Evolutionary conservation across 257 asterid species (phyloP), one percentile per base, ranked within the genome.

Genomic region (Rhazya stricta): DNA sequence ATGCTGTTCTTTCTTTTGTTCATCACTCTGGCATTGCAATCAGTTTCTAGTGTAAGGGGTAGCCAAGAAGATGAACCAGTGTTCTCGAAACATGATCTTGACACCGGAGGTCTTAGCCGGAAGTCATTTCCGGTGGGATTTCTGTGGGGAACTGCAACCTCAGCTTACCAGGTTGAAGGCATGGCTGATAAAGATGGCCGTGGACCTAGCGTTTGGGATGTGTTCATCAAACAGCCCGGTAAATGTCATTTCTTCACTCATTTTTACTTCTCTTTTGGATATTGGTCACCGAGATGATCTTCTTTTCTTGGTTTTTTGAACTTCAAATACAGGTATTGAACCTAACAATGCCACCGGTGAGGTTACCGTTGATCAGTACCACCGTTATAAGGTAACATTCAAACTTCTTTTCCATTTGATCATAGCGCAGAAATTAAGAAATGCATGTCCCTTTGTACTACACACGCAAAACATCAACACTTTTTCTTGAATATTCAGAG

Each of bases 111-210:
- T 13, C 57, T 69, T 9, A 60, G 41, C 39, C 37, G 67, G 67
- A 30, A 29, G 39, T 60, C 67, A 13, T 94, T 94, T 25, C 93
- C 96, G 0, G 85, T 83, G 72, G 84, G 80, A 0, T 94, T 94
- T 78, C 78, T 85, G 48, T 94, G 90, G 9, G 97, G 98, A 12
- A 90, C 96, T 23, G 97, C 98, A 9, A 86, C 94, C 25, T 94
- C 98, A 30, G 98, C 98, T 43, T 91, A 91, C 84, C 98, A 94
- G 80, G 97, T 94, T 4, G 97, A 94, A 81, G 98, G 98, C 83
- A 86, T 85, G 88, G 95, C 96, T 63, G 58, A 18, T 27, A 77
- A 86, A 77, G 95, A 88, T 48, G 98, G 98, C 75, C 89, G 97
- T 0, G 98, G 98, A 0, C 98, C 98, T 9, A 88, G 96, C 86